Evolutionary conservation across 1,139 yeast genomes (phyloP), one percentile per base, ranked within the genome.

Genomic region (Yamadazyma membranifaciens): DNA sequence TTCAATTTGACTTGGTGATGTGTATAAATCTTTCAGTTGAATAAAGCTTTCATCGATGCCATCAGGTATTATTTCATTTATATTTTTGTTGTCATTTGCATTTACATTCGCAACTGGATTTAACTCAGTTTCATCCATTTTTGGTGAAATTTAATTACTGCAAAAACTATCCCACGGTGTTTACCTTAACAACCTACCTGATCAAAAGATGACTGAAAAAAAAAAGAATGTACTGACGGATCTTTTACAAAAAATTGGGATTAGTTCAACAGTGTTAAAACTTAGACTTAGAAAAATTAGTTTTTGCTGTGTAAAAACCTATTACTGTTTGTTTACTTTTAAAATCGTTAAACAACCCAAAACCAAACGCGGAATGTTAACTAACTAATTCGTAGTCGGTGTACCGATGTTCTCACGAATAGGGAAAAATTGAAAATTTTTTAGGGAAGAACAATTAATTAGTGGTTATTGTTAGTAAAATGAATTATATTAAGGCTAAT

Each of bases 71-170:
- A 12, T 28, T 12, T 28, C 31, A 28, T 27, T 30, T 13, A 4
- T 14, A 14, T 10, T 32, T 6, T 13, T 25, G 36, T 22, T 33
- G 26, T 33, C 34, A 33, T 24, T 34, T 24, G 11, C 31, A 34
- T 27, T 29, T 30, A 9, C 22, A 11, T 24, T 34, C 29, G 36
- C 36, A 16, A 27, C 36, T 27, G n/a, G 24, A 4, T 9, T 20
- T 11, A 31, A 25, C 36, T 33, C 30, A n/a, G 14, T 27, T 14
- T 26, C 15, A 26, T 29, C 37, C 37, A 35, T 35, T 35, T 35
- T 35, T 9, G 37, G 25, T 26, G 11, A 35, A 28, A 34, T 25
- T 34, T 30, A 33, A 33, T 25, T 33, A 33, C 36, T 33, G 36
- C 36, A 33, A 33, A 33, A 32, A 32, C 16, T 12, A 20, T 20